Conservation (phyloP, 73 alveolate species). For the Urostyla sp. region DNA sequence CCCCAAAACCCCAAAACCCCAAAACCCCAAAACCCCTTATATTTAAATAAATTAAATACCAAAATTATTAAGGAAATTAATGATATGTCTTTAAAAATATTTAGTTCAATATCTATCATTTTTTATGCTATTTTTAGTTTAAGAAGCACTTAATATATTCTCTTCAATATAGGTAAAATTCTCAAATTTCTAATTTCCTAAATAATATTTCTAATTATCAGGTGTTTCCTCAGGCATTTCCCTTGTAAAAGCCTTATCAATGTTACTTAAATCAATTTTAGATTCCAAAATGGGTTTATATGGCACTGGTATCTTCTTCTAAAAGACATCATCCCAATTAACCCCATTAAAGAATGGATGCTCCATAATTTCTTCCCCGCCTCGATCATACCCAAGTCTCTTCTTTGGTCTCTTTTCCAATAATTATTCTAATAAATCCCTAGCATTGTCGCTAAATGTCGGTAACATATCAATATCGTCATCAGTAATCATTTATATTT, state of each 20-base stretch:
- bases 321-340: slow-evolving; percentile 79
- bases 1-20: too few relatives aligned
- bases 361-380: slow-evolving; percentile 85
- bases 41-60: too few relatives aligned
- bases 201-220: slow-evolving; percentile 7
- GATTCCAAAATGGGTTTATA: slow-evolving; percentile 69
- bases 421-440: not conserved
- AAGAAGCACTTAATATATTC: too few relatives aligned
- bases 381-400: slow-evolving; percentile 76
- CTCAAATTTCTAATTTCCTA: too few relatives aligned
- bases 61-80: too few relatives aligned
- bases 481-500: not conserved
- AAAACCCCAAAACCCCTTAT: too few relatives aligned
- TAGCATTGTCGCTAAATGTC: not conserved
- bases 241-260: slow-evolving; percentile 41
- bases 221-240: slow-evolving; percentile 54
- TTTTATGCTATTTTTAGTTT: too few relatives aligned
- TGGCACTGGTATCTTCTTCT: slow-evolving; percentile 83
- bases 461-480: not conserved
- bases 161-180: too few relatives aligned
- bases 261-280: slow-evolving; percentile 49
- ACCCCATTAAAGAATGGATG: slow-evolving; percentile 93
- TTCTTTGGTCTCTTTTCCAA: slow-evolving; percentile 52
- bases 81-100: too few relatives aligned
- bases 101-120: too few relatives aligned